Evolutionary conservation across 2,329 filamentous ascomycete genomes (phyloP), one percentile per base, ranked within the genome.

Genomic region (Ophioceras dolichostomum): DNA sequence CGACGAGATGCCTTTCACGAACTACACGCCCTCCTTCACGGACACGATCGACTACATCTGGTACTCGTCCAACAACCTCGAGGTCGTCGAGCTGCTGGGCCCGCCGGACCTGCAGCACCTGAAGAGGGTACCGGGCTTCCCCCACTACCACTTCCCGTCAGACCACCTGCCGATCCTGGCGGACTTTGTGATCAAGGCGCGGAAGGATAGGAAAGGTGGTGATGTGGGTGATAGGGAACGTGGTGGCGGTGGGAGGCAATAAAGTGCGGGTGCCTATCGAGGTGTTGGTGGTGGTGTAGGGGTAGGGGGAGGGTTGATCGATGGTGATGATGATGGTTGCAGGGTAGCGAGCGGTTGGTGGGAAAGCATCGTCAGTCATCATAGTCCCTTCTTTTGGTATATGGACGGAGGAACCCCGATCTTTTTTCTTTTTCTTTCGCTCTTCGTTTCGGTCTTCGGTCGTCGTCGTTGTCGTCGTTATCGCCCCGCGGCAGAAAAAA

Each of bases 1-100:
- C 6, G 83, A 87, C 40, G 85, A 94, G 55, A 65, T 96, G 49
- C 77, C 78, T 4, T 98, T 94, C 58, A 98, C 91, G 33, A 98
- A 98, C 60, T 98, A 96, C 60, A 93, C 87, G 12, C 88, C 91
- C 1, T 77, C 78, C n/a, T 98, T 95, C 61, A 75, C 76, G 36
- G 88, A 87, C 43, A 84, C 93, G 40, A 83, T 98, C 47, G 91
- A 98, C 57, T 95, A 96, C 59, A 86, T 98, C 51, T 96, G 88
- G 87, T 98, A 94, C 61, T 88, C 87, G 39, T 89, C 86, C 40
- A 94, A 91, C 58, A 78, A 82, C 17, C 67, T 95, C 32, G 83
- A 91, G 53, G 83, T 93, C 18, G 79, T 85, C 14, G 82, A 82
- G 37, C 61, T 95, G 37, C 76, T 95, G 4, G 88, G 88, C 21